Percentiles rank a stretch among this genome's conserved stretches.
Conservation (phyloP, 148 eudicot genomes). For the Nyssa sinensis region DNA sequence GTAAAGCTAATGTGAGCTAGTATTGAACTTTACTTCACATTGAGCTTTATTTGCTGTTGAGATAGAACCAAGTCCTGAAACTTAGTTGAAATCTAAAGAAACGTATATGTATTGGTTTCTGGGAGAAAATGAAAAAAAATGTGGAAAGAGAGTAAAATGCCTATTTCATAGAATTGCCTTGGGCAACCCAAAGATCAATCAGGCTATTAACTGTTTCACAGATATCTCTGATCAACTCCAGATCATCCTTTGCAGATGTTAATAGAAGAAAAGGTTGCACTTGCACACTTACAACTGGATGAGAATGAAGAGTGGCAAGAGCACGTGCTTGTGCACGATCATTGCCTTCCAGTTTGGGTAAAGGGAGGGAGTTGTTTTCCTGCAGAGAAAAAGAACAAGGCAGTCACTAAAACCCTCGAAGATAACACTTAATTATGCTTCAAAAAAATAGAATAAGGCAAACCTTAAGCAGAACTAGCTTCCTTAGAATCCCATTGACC, state of each 20-base stretch:
- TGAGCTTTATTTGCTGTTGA: neutral
- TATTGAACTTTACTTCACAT: neutral
- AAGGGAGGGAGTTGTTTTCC: conserved; percentile 81
- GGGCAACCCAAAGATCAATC: neutral
- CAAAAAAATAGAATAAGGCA: conserved; percentile 8
- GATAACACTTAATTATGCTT: neutral
- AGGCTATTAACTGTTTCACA: neutral
- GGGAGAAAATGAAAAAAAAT: neutral
- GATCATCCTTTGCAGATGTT: neutral
- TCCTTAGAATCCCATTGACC: conserved; percentile 95
- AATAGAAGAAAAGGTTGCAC: neutral
- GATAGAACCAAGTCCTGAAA: neutral
- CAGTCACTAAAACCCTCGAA: conserved; percentile 4
- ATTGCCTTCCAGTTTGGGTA: conserved; percentile 72
- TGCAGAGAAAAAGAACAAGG: conserved; percentile 26
- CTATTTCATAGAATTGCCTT: neutral
- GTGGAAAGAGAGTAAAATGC: neutral
- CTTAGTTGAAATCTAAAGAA: neutral
- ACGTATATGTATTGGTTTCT: neutral
- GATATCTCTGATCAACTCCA: neutral
- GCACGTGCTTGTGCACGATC: conserved; percentile 87
- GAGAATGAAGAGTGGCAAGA: conserved; percentile 88
- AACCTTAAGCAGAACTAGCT: conserved; percentile 71
- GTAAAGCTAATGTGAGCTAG: neutral
- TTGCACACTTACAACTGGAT: conserved; percentile 85